phyloP scores from a whole-genome alignment of 1,284 basidiomycete species.

The Cystobasidium pallidum region DNA sequence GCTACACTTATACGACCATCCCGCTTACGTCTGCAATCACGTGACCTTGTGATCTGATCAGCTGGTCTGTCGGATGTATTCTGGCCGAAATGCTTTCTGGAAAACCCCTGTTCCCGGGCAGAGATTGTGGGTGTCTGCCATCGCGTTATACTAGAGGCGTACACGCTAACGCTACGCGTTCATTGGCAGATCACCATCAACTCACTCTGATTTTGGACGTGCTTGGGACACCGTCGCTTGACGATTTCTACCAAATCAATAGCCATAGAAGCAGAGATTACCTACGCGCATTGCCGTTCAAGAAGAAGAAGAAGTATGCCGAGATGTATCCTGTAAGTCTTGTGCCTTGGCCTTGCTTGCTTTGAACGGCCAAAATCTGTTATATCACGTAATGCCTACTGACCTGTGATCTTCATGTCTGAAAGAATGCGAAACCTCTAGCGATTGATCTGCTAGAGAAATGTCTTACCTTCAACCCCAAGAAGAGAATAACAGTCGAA shows the following conservation, averaged over 20 bases:
- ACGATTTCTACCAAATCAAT: slow-evolving; percentile 69
- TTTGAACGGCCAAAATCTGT: slow-evolving; percentile 71
- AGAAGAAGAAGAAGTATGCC: slow-evolving; percentile 77
- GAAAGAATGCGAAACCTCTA: slow-evolving; percentile 71
- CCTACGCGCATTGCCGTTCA: slow-evolving; percentile 85
- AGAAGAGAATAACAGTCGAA: slow-evolving; percentile 53
- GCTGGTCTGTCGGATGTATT: slow-evolving; percentile 49
- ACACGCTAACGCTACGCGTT: background rate
- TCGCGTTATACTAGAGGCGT: too few species aligned
- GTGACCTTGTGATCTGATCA: slow-evolving; percentile 7
- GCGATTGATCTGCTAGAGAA: slow-evolving; percentile 88
- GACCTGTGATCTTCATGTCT: background rate
- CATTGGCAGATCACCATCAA: slow-evolving; percentile 59
- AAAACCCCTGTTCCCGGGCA: slow-evolving; percentile 91
- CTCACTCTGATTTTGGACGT: slow-evolving; percentile 65
- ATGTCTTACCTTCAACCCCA: slow-evolving; percentile 54
- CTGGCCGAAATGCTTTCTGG: slow-evolving; percentile 94
- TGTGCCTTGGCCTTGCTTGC: slow-evolving; percentile 53
- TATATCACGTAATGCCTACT: too few species aligned
- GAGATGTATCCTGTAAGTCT: slow-evolving; percentile 59
- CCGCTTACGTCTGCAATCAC: background rate
- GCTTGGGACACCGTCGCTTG: slow-evolving; percentile 64
- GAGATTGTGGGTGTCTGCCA: slow-evolving; percentile 66
- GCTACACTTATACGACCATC: background rate
- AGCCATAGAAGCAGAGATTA: slow-evolving; percentile 84